phyloP scores from a whole-genome alignment of 805 yeast genomes.

The Zygosaccharomyces bisporus region DNA sequence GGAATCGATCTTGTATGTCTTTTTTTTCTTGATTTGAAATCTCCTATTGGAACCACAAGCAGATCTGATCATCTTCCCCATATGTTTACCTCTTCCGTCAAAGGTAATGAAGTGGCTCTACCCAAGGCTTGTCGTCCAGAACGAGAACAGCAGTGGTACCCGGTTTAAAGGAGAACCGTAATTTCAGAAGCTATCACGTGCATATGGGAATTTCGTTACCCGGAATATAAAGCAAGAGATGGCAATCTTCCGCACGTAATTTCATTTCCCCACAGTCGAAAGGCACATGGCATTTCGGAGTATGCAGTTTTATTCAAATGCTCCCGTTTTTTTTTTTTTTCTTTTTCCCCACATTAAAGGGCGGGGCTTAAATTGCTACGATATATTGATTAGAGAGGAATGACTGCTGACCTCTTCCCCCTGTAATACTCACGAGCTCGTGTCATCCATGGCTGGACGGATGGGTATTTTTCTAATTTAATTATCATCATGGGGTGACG shows the following conservation, averaged over 20 bases:
- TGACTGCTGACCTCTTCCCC: background rate
- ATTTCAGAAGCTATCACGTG: no score
- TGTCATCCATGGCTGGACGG: conserved; percentile 5
- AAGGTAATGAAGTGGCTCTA: background rate
- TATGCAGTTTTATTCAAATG: background rate
- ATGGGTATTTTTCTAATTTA: conserved; percentile 3
- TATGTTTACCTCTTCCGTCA: conserved; percentile 4
- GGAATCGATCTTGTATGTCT: background rate
- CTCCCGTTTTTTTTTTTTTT: background rate
- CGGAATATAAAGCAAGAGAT: no score
- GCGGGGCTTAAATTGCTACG: background rate
- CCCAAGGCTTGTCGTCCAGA: background rate
- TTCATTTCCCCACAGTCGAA: no score
- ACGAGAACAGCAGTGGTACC: background rate
- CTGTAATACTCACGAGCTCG: background rate
- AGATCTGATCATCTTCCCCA: background rate
- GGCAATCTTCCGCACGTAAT: no score
- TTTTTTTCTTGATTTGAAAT: background rate
- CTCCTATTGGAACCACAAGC: conserved; percentile 6
- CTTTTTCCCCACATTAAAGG: background rate
- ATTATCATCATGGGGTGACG: no score
- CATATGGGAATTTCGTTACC: background rate
- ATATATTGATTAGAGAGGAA: background rate
- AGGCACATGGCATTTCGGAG: no score
- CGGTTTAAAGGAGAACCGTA: background rate